A percentile compares a stretch with the other conserved stretches of the same genome.
Evolutionary conservation across 352 stramenopile genomes (phyloP).

Genomic region (Phytopythium helicoides): DNA sequence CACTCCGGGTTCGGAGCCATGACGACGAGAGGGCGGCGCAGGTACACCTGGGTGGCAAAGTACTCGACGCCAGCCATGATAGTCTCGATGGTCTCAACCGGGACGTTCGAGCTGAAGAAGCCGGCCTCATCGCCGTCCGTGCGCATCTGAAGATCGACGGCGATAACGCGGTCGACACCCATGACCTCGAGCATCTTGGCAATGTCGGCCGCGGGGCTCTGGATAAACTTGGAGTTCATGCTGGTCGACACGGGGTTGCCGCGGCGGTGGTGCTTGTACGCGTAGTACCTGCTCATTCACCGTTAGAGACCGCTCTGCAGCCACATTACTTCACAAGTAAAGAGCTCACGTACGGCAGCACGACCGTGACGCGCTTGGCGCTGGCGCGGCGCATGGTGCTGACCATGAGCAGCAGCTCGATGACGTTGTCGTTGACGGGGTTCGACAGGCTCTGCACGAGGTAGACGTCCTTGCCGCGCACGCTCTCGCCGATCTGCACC

Average conservation of each 20-base stretch:
- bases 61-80: slow-evolving; percentile 91
- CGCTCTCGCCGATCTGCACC: slow-evolving; percentile 91
- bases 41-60: slow-evolving; percentile 84
- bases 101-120: slow-evolving; percentile 90
- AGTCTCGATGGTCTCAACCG: slow-evolving; percentile 92
- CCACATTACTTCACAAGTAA: neutral
- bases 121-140: slow-evolving; percentile 87
- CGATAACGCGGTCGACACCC: slow-evolving; percentile 93
- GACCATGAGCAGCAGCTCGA: slow-evolving; percentile 94
- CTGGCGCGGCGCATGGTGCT: slow-evolving; percentile 91
- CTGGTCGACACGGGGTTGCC: slow-evolving; percentile 82
- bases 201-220: slow-evolving; percentile 84
- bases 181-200: slow-evolving; percentile 94
- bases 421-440: slow-evolving; percentile 94
- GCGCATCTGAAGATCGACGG: slow-evolving; percentile 91
- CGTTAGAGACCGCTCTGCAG: neutral
- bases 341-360: slow-evolving; percentile 89
- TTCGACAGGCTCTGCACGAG: slow-evolving; percentile 91
- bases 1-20: slow-evolving; percentile 89
- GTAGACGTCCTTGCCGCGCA: slow-evolving; percentile 94
- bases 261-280: slow-evolving; percentile 92
- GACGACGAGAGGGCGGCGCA: slow-evolving; percentile 80
- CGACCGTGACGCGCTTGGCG: slow-evolving; percentile 93
- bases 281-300: slow-evolving; percentile 68
- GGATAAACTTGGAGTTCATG: slow-evolving; percentile 92